Base-by-base conservation (phyloP, 2,329 filamentous ascomycete species). In the Trichoderma sp. region DNA sequence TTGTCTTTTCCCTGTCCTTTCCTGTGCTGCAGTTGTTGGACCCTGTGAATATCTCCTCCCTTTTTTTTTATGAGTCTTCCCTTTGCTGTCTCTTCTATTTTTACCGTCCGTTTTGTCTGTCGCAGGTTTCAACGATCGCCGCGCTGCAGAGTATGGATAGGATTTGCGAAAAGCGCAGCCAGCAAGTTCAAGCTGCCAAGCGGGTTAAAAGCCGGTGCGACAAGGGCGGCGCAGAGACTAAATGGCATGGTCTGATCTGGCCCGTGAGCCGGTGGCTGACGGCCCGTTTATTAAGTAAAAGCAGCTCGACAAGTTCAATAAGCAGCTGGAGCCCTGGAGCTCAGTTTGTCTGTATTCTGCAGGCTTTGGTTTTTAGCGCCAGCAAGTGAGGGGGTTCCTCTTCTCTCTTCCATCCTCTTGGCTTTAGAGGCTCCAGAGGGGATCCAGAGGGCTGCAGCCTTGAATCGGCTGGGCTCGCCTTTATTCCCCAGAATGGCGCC, bases 181-280 rank as follows among this genome's bases (percentile, higher is more conserved):
- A 36, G 34, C 34, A 36, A 36, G 39, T 43, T 47, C 63, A 34
- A 53, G n/a, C 64, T 53, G 63, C 43, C 51, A 68, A 58, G 53
- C 65, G 53, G 51, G 26, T 47, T 43, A 24, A 60, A 60, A 51
- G 65, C 65, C 56, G 34, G 34, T 36, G 34, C 14, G 56, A 53
- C 26, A 18, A 51, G 56, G 53, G 26, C 65, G 65, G 53, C 18
- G 60, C 60, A 28, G 51, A 39, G 53, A 69, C 65, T 69, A 68
- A 69, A 47, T 21, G 65, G n/a, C 36, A 69, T 69, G 65, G 65
- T 51, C 65, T 69, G 65, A 69, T 69, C 56, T 69, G 65, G 65
- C 53, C 65, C 65, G 65, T 60, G 65, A 60, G 36, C 65, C 65
- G 65, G 65, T 69, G 65, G 65, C 65, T 69, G 65, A 60, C 65